phyloP scores from a whole-genome alignment of 768 basidiomycete species.

The Leccinum subgranulosum region DNA sequence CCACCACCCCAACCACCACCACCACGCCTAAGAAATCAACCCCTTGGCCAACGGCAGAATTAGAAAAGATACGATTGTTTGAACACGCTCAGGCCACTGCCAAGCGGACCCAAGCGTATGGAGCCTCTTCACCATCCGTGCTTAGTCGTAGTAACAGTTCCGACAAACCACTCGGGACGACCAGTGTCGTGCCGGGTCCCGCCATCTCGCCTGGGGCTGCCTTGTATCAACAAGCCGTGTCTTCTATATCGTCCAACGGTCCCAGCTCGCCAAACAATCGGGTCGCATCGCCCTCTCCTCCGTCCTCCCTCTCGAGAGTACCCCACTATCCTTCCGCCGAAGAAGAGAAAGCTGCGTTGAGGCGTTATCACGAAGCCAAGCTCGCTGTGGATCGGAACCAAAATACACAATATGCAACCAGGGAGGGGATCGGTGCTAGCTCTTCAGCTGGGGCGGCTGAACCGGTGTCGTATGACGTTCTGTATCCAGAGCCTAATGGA shows the following conservation, averaged over 20 bases:
- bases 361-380: conserved; percentile 68
- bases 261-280: conserved; percentile 21
- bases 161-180: conserved; percentile 12
- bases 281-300: conserved; percentile 27
- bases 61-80: conserved; percentile 73
- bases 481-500: conserved; percentile 47
- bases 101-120: conserved; percentile 49
- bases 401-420: conserved; percentile 26
- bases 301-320: conserved; percentile 26
- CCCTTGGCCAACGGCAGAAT: conserved; percentile 67
- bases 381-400: conserved; percentile 65
- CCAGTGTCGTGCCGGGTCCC: conserved; percentile 12
- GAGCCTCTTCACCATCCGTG: conserved; percentile 23
- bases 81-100: conserved; percentile 68
- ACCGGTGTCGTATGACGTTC: conserved; percentile 61
- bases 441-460: conserved; percentile 24
- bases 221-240: conserved; percentile 45
- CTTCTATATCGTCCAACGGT: conserved; percentile 32
- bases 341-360: conserved; percentile 71
- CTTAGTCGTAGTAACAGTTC: conserved; percentile 25
- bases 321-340: conserved; percentile 62
- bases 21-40: conserved; percentile 15
- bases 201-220: conserved; percentile 40
- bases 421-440: conserved; percentile 17
- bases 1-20: background rate